Evolutionary conservation across 2,329 filamentous ascomycete species (phyloP).

Genomic region (Sporothrix variecibatus): DNA sequence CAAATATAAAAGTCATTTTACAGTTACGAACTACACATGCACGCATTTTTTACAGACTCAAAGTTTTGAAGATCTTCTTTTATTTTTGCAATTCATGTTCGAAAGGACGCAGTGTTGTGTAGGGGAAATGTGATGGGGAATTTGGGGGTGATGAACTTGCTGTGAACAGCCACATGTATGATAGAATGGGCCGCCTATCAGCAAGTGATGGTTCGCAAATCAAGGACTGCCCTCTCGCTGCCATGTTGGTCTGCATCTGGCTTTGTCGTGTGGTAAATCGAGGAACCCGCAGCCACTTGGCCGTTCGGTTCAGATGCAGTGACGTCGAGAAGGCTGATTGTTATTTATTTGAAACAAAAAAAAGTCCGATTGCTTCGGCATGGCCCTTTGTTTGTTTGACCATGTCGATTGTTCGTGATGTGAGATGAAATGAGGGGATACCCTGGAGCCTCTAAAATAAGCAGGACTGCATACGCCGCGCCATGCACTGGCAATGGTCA

Average conservation of each 20-base stretch:
- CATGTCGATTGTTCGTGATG: background rate
- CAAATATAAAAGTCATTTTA: background rate
- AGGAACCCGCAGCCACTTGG: conserved; percentile 25
- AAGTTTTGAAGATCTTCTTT: background rate
- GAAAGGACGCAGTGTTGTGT: conserved; percentile 19
- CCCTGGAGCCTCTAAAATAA: background rate
- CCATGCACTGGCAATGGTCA: conserved; percentile 18
- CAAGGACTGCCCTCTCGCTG: conserved; percentile 12
- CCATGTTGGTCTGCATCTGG: background rate
- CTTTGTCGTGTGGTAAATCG: background rate
- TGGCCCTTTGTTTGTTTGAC: background rate
- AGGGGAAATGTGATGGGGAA: conserved; percentile 13
- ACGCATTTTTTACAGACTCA: background rate
- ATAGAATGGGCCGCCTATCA: background rate
- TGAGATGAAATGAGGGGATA: background rate
- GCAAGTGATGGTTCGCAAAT: background rate
- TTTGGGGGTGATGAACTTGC: background rate
- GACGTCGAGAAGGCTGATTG: background rate
- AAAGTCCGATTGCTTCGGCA: conserved; percentile 4
- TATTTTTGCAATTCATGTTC: conserved; percentile 20
- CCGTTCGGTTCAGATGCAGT: background rate
- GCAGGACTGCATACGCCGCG: conserved; percentile 14
- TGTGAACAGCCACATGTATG: background rate
- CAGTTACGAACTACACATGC: background rate
- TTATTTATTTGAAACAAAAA: background rate